These are phyloP conservation scores for Beta macrorhiza DNA, from an alignment of 179 eudicot genomes.

Conservation along the genomic window DNA sequence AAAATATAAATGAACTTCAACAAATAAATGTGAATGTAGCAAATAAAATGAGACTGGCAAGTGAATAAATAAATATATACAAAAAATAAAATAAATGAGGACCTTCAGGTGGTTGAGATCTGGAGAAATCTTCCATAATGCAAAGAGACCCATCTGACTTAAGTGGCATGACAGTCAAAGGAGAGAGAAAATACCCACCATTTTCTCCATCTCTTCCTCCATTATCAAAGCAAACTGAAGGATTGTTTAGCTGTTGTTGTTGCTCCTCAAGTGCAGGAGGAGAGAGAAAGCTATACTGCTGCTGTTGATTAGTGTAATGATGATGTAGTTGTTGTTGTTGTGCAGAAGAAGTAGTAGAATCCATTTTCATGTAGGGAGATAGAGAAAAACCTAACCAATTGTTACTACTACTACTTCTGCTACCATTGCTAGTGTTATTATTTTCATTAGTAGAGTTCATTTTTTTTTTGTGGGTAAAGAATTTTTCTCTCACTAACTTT, in stretches of 20 bases:
- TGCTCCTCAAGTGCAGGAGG: constrained; percentile 8
- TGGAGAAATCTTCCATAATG: constrained; percentile 63
- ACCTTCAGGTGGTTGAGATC: constrained; percentile 63
- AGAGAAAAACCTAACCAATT: constrained; percentile 71
- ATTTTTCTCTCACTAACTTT: not conserved
- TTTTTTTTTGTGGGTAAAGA: constrained; percentile 2
- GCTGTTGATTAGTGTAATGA: constrained; percentile 13
- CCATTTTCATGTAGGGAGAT: constrained; percentile 57
- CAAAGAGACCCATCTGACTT: constrained; percentile 88
- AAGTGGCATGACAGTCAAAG: constrained; percentile 68
- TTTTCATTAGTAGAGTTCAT: constrained; percentile 33
- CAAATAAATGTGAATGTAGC: not conserved
- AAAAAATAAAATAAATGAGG: not conserved
- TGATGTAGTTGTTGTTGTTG: not conserved
- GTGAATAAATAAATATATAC: not conserved
- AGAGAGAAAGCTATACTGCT: constrained; percentile 32
- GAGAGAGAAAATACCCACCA: constrained; percentile 39
- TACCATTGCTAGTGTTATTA: constrained; percentile 18
- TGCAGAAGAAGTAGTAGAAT: constrained; percentile 17
- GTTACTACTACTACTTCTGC: not conserved
- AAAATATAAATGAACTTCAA: not conserved
- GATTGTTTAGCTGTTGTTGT: constrained; percentile 34
- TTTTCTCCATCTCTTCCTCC: constrained; percentile 9
- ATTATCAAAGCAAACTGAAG: constrained; percentile 31
- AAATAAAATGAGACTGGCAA: not conserved